Percentiles rank a stretch among this genome's conserved stretches.
Evolutionary conservation across 2,329 filamentous ascomycete species (phyloP).

Genomic region (Fusarium sp.): DNA sequence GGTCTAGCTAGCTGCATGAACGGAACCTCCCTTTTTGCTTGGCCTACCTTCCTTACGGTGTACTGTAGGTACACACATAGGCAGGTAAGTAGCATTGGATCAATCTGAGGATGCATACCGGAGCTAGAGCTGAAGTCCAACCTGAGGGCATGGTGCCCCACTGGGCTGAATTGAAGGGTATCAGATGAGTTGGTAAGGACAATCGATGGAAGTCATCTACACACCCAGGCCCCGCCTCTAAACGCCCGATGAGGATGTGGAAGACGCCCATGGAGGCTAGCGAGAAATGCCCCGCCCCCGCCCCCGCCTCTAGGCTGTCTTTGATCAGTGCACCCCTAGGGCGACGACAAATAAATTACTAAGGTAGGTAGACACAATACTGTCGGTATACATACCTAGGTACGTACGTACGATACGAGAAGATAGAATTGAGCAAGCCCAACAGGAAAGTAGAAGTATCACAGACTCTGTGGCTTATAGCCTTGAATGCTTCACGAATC

Average conservation of each 20-base stretch:
- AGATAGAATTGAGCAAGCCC: background rate
- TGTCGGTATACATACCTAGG: too few species aligned
- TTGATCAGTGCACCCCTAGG: background rate
- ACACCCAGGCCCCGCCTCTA: background rate
- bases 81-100: background rate
- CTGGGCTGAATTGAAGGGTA: slow-evolving; percentile 8
- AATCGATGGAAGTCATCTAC: background rate
- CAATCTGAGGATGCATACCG: background rate
- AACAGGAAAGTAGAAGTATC: too few species aligned
- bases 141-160: background rate
- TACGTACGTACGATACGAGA: too few species aligned
- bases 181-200: background rate
- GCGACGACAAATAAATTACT: background rate
- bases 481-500: background rate
- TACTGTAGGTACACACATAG: too few species aligned
- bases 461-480: too few species aligned
- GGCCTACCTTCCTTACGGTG: too few species aligned
- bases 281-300: background rate
- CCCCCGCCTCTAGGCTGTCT: slow-evolving; percentile 1
- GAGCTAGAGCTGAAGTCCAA: background rate
- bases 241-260: slow-evolving; percentile 9
- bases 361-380: too few species aligned
- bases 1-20: too few species aligned
- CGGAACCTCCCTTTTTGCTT: background rate
- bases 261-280: background rate